Base-by-base conservation (phyloP, 106 monocot genomes). In the Dendrobium officinale region DNA sequence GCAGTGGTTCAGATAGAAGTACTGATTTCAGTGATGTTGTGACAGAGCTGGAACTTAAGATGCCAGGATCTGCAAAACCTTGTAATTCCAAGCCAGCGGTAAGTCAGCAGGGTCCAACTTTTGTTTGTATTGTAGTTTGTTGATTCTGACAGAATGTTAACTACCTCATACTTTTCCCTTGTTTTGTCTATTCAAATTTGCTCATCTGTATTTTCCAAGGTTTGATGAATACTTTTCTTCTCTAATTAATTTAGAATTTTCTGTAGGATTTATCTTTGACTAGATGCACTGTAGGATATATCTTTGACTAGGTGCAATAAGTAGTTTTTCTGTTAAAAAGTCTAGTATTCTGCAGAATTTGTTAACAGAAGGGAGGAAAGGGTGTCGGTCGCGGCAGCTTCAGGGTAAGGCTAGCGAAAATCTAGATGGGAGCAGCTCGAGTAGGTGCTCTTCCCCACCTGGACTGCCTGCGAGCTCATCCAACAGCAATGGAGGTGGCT, bases 41-140 rank as follows among this genome's bases (percentile, higher is more conserved):
- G 18, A 93, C 95, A 49, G 95, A 95, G 22, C 86, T 99, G 84
- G 98, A 99, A 79, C 91, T 99, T 19, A 99, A 99, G 83, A 99
- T 88, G 77, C 98, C 95, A 42, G 98, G 98, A 76, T 95, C 89
- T 68, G 55, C 81, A 24, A 68, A 40, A 18, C 77, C 84, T 74
- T 85, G 84, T 61, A 79, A 80, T 40, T 81, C 86, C 55, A 89
- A 87, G 81, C 67, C 81, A n/a, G 77, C 85, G 40, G 24, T 66
- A 83, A 67, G 55, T 64, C 73, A 88, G 11, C 82, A 88, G 92
- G 93, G 94, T 66, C 20, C 51, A 58, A 58, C 20, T 66, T 66
- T 26, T 66, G 24, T 66, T n/a, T 58, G 4, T n/a, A 66, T 66
- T 24, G 24, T 66, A 24, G 26, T 26, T 26, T 24, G 64, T 66